Conservation (phyloP, 2,329 filamentous ascomycete genomes). For the Aspergillus thermomutatus region DNA sequence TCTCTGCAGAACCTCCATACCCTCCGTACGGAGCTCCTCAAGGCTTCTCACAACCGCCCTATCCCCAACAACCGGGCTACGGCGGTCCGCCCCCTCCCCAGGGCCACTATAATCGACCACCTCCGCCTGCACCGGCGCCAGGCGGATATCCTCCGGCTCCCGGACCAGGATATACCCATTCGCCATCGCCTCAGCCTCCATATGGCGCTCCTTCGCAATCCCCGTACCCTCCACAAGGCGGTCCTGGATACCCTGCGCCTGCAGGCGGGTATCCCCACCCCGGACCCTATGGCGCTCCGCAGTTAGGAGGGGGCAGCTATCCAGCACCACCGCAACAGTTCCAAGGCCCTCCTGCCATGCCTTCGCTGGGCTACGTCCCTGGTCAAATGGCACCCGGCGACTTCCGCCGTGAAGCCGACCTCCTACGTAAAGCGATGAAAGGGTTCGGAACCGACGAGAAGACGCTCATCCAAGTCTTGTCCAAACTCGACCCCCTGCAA, state of each 20-base stretch:
- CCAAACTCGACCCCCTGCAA: constrained; percentile 74
- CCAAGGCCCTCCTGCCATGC: constrained; percentile 45
- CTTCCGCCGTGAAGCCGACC: constrained; percentile 65
- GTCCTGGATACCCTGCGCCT: constrained; percentile 24
- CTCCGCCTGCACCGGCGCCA: constrained; percentile 32
- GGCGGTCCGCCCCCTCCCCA: constrained; percentile 20
- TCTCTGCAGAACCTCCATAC: constrained; percentile 23
- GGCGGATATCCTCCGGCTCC: constrained; percentile 19
- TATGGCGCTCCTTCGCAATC: constrained; percentile 11
- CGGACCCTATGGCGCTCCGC: constrained; percentile 38
- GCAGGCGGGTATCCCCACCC: constrained; percentile 30
- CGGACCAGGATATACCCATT: constrained; percentile 14
- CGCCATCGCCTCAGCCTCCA: constrained; percentile 15
- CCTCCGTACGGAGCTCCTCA: constrained; percentile 25
- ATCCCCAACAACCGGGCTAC: constrained; percentile 19
- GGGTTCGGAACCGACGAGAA: constrained; percentile 88
- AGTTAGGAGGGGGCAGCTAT: constrained; percentile 15
- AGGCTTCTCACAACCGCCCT: constrained; percentile 23
- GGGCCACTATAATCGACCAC: constrained; percentile 23
- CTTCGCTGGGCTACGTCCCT: constrained; percentile 72
- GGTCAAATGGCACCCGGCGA: constrained; percentile 66
- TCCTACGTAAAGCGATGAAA: constrained; percentile 80
- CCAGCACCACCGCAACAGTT: constrained; percentile 23
- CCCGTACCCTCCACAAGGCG: constrained; percentile 14
- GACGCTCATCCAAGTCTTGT: constrained; percentile 65